Percentiles rank a stretch among this genome's conserved stretches.
Conservation (phyloP, 2,329 filamentous ascomycete genomes). For the Monilinia fructicola region DNA sequence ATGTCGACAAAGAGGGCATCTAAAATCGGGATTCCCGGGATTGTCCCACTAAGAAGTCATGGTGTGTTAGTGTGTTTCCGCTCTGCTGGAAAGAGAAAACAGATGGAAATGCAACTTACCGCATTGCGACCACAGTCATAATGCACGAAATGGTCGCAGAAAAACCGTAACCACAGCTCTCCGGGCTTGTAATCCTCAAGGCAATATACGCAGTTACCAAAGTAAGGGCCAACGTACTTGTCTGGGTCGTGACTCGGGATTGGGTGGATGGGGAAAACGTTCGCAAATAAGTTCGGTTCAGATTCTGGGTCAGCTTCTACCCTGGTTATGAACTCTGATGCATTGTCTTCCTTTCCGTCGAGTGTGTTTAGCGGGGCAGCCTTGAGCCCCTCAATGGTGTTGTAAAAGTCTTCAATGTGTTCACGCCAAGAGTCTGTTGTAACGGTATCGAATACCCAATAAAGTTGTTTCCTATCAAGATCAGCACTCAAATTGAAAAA, state of each 20-base stretch:
- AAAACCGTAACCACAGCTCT: constrained; percentile 22
- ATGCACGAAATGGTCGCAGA: constrained; percentile 30
- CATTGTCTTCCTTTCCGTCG: neutral
- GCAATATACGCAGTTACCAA: constrained; percentile 25
- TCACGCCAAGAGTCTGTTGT: constrained; percentile 7
- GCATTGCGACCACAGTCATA: constrained; percentile 22
- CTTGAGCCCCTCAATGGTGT: constrained; percentile 6
- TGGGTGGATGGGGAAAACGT: constrained; percentile 18
- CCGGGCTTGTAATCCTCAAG: constrained; percentile 5
- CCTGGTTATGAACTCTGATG: neutral
- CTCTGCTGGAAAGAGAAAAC: neutral
- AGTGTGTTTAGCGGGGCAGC: too few relatives aligned
- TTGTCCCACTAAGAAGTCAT: constrained; percentile 19
- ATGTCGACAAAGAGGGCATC: constrained; percentile 24
- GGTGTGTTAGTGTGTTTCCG: neutral
- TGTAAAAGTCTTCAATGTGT: constrained; percentile 24
- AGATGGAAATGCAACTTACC: neutral
- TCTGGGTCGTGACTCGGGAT: constrained; percentile 9
- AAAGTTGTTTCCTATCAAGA: constrained; percentile 27
- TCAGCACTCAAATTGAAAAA: constrained; percentile 3
- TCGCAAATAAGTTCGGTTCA: constrained; percentile 2
- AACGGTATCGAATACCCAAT: constrained; percentile 27
- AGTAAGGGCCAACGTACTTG: neutral
- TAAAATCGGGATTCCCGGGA: constrained; percentile 16
- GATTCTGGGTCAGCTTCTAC: constrained; percentile 12